Percentiles rank a stretch among this genome's conserved stretches.
These are phyloP conservation scores for Metschnikowia shivogae DNA, from an alignment of 805 yeast genomes.

Conservation along the genomic window DNA sequence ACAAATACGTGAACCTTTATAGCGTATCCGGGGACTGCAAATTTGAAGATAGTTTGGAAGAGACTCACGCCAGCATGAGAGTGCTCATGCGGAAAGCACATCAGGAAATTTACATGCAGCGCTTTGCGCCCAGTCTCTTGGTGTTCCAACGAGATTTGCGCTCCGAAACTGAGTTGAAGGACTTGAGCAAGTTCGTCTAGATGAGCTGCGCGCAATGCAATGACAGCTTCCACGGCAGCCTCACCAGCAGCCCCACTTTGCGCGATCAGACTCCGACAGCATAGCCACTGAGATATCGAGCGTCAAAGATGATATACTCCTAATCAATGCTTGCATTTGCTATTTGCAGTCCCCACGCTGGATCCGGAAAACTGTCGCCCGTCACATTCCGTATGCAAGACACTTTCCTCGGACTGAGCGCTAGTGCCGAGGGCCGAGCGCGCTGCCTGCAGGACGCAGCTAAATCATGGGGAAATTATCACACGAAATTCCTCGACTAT, in stretches of 20 bases:
- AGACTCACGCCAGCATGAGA: conserved; percentile 30
- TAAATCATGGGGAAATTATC: conserved; percentile 4
- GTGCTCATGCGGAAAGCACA: conserved; percentile 39
- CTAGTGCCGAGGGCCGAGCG: conserved; percentile 3
- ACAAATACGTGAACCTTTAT: conserved; percentile 26
- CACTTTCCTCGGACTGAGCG: background rate
- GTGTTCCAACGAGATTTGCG: conserved; percentile 49
- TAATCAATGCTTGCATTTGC: too few relatives aligned
- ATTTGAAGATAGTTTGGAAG: conserved; percentile 28
- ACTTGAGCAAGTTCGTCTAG: conserved; percentile 38
- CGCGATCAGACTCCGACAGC: background rate
- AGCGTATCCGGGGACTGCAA: conserved; percentile 18
- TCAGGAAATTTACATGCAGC: conserved; percentile 33
- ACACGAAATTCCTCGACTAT: conserved; percentile 1
- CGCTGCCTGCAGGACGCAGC: conserved; percentile 3
- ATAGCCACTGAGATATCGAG: too few relatives aligned
- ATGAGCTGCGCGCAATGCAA: background rate
- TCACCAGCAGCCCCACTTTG: conserved; percentile 1
- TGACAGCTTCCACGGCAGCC: too few relatives aligned
- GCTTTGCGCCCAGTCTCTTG: conserved; percentile 41
- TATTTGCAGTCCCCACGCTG: too few relatives aligned
- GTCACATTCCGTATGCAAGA: background rate
- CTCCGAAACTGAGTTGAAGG: conserved; percentile 48
- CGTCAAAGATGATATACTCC: too few relatives aligned
- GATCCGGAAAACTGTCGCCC: background rate